These are phyloP conservation scores for Calocybe cyanea DNA, from an alignment of 768 basidiomycete species.

Conservation along the genomic window DNA sequence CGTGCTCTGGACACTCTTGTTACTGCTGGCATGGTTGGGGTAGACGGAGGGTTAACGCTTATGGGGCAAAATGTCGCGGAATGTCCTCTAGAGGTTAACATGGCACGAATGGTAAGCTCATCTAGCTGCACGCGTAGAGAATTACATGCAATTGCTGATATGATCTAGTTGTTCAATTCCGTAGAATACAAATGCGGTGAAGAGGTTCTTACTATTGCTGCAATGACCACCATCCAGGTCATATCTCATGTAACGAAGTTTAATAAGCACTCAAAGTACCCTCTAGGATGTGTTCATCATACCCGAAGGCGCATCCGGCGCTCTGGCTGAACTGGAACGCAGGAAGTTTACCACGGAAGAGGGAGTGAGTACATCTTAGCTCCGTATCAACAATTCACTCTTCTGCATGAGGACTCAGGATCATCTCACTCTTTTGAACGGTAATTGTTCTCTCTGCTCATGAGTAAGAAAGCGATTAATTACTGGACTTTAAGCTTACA, in stretches of 20 bases:
- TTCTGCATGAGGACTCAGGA: slow-evolving; percentile 52
- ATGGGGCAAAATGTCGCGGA: slow-evolving; percentile 89
- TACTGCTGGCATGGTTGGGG: slow-evolving; percentile 78
- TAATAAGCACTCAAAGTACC: neutral
- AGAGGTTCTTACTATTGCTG: slow-evolving; percentile 92
- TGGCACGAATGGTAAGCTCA: slow-evolving; percentile 83
- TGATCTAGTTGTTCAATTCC: slow-evolving; percentile 81
- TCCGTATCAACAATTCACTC: slow-evolving; percentile 7
- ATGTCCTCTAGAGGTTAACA: slow-evolving; percentile 87
- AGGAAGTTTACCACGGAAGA: slow-evolving; percentile 98
- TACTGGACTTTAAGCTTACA: slow-evolving; percentile 60
- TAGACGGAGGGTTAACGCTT: slow-evolving; percentile 70
- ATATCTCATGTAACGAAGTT: neutral
- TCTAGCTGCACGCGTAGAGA: neutral
- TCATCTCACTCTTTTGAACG: slow-evolving; percentile 91
- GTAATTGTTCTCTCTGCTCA: slow-evolving; percentile 33
- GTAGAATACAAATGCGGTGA: slow-evolving; percentile 87
- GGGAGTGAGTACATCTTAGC: slow-evolving; percentile 57
- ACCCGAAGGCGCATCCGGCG: slow-evolving; percentile 80
- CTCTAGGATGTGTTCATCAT: slow-evolving; percentile 85
- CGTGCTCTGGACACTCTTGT: slow-evolving; percentile 83
- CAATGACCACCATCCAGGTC: slow-evolving; percentile 92
- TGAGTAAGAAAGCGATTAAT: slow-evolving; percentile 1
- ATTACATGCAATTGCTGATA: neutral
- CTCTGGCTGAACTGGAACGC: slow-evolving; percentile 86